Evolutionary conservation across 441 rosid genomes (phyloP), one percentile per base, ranked within the genome.

Genomic region (Adansonia madagascariensis): DNA sequence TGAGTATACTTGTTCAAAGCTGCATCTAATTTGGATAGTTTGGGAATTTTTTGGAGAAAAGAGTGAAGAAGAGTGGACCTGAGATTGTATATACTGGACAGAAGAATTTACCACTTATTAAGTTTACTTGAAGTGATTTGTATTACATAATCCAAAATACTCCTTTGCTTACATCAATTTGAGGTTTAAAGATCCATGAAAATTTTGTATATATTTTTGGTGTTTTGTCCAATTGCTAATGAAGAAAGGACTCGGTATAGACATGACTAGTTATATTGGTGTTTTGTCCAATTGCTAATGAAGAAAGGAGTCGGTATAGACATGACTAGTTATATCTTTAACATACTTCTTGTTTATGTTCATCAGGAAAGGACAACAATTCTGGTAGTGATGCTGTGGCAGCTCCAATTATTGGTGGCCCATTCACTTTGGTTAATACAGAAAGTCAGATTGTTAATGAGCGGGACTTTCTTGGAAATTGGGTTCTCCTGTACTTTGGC

Each of bases 401-500:
- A 76, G 95, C 91, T 79, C 96, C 96, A 1, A 82, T 83, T 20
- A 89, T 91, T 17, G 93, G 97, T 27, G 97, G 97, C 39, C 94
- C 98, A 17, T 93, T 90, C 78, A 80, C 89, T 55, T 85, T 93
- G 75, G 75, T 87, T 43, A 85, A 90, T 85, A 85, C 91, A 11
- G 86, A 89, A 73, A 83, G 84, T 71, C 87, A 60, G 77, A 72
- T 71, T 0, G 86, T 94, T 50, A 89, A 90, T 14, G 91, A 89
- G 78, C 47, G 79, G 64, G 82, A 86, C 77, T 84, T 94, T 53
- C 72, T 77, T 2, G 97, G 97, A 64, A 88, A 90, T 24, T 94
- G 97, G 98, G 81, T 87, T 81, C 85, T 93, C 61, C 83, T 94
- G 46, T 89, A 91, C 88, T 94, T 94, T 60, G 98, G 98, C 35